Evolutionary conservation across 2,329 filamentous ascomycete species (phyloP), one percentile per base, ranked within the genome.

Genomic region (Fusarium humuli): DNA sequence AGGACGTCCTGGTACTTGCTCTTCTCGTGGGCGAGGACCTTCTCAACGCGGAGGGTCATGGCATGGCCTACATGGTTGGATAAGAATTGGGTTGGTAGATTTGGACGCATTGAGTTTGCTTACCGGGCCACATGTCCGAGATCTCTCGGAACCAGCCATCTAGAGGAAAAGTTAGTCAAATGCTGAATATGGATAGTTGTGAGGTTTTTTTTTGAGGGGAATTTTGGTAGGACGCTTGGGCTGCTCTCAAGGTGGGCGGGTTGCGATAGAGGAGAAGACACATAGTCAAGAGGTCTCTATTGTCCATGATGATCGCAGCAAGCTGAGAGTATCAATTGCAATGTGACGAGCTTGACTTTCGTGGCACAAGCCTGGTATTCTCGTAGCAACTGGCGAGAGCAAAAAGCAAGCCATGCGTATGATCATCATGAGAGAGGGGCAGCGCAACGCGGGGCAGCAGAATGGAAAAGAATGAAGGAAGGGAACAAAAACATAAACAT

Each of bases 71-170:
- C 48, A 52, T 30, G 32, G 37, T 50, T 34, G 56, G 11, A 45
- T 61, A 65, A 67, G 54, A 40, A 22, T 56, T 23, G n/a, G 14
- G 40, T 41, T 7, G 34, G 22, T 23, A n/a, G 32, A 13, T 46
- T 37, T 44, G 41, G 22, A 12, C 6, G n/a, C 7, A 41, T 63
- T 40, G 14, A 45, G 41, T 54, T 42, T 45, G 56, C 74, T 81
- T 80, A 86, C 85, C 88, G 70, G 96, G 95, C 96, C 96, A 99
- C 95, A 99, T 98, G 80, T 96, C 87, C 76, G 93, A 97, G 85
- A 97, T 94, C 86, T 99, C 96, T 83, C 94, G 93, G 92, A 99
- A 99, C 96, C 96, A 99, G 86, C 95, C 96, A 97, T 98, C 96
- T 97, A 75, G 18, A 46, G 47, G 53, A 27, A 20, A 16, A 44